Conservation (phyloP, 2,329 filamentous ascomycete species). For the Cercospora brassicicola region DNA sequence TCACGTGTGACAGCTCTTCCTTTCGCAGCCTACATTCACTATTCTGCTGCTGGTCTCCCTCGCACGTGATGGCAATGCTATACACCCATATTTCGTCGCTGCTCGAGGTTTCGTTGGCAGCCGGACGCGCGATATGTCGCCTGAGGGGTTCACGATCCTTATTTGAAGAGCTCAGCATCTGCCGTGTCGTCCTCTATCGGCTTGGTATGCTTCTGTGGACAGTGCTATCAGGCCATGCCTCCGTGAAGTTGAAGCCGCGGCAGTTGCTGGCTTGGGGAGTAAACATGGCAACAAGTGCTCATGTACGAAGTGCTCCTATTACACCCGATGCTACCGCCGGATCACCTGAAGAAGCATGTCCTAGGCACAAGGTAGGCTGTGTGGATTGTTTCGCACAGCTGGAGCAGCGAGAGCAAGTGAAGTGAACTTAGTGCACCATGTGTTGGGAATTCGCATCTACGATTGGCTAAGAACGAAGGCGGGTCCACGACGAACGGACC, state of each 20-base stretch:
- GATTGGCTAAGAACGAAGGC: not conserved
- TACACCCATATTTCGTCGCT: not conserved
- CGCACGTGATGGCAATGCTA: not conserved
- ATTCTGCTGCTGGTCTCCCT: not conserved
- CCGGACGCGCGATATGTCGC: not conserved
- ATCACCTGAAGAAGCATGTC: not conserved
- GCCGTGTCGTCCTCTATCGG: not conserved
- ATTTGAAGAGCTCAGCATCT: not conserved
- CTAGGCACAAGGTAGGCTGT: not conserved
- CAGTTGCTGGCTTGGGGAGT: not conserved
- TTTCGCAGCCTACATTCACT: not conserved
- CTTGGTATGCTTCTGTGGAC: not conserved
- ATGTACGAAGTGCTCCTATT: not conserved
- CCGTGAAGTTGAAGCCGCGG: not conserved
- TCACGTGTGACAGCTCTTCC: not conserved
- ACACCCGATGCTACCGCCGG: not conserved
- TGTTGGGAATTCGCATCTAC: not conserved
- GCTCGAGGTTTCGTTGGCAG: not conserved
- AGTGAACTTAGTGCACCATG: not conserved
- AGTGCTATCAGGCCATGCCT: not conserved
- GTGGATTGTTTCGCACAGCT: not conserved
- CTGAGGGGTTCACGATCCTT: not conserved
- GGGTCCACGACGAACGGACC: not conserved
- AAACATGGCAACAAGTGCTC: not conserved
- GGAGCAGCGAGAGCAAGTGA: slow-evolving; percentile 1